Percentiles rank a stretch among this genome's conserved stretches.
Evolutionary conservation across 345 rosid genomes (phyloP).

Genomic region (Pistacia vera): DNA sequence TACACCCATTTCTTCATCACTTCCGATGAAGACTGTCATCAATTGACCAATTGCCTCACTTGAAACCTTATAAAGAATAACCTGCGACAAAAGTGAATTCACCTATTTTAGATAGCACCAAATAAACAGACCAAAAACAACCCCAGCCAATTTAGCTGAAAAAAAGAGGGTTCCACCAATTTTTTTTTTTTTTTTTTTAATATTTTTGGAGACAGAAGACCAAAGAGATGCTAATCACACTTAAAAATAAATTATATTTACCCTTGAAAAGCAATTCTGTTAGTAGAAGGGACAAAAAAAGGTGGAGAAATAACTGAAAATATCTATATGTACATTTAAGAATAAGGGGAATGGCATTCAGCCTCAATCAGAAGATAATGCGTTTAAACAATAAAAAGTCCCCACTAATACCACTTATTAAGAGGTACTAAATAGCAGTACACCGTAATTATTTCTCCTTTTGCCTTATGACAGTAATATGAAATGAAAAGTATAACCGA

Average conservation of each 20-base stretch:
- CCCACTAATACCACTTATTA: not conserved
- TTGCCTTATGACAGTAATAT: not conserved
- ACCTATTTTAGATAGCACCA: not conserved
- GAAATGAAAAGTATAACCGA: not conserved
- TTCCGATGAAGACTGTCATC: conserved; percentile 40
- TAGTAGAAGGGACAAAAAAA: not conserved
- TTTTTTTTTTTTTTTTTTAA: too few species aligned
- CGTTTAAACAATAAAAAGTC: not conserved
- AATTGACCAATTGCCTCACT: conserved; percentile 33
- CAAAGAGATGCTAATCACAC: too few species aligned
- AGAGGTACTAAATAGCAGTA: conserved; percentile 2
- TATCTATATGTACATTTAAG: not conserved
- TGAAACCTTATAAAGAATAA: conserved; percentile 77
- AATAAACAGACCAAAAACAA: not conserved
- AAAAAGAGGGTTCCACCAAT: too few species aligned
- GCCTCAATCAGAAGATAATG: not conserved
- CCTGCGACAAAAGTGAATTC: conserved; percentile 43
- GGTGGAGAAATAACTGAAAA: not conserved
- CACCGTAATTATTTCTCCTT: not conserved
- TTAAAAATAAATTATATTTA: not conserved
- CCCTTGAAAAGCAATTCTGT: not conserved
- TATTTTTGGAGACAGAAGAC: too few species aligned
- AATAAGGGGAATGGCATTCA: not conserved
- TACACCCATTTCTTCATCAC: conserved; percentile 77
- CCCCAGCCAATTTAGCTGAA: too few species aligned